A percentile compares a stretch with the other conserved stretches of the same genome.
phyloP scores from a whole-genome alignment of 1,139 yeast species.

The Geotrichum australiense region DNA sequence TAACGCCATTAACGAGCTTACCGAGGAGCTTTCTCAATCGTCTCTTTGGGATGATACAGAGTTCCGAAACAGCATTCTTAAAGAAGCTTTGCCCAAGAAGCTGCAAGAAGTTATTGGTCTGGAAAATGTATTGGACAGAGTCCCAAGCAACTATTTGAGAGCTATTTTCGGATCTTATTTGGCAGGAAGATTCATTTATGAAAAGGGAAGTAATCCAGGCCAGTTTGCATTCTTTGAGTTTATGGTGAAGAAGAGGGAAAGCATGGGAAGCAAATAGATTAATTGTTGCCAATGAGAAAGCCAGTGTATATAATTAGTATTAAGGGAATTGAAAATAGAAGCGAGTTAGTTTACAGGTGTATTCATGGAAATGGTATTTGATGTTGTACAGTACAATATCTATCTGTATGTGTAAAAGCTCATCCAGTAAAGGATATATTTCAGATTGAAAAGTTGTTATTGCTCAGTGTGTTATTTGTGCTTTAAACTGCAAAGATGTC shows the following conservation, averaged over 20 bases:
- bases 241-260: slow-evolving; percentile 36
- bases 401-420: too few relatives aligned
- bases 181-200: slow-evolving; percentile 84
- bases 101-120: slow-evolving; percentile 71
- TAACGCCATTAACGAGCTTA: slow-evolving; percentile 76
- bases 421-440: too few relatives aligned
- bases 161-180: slow-evolving; percentile 88
- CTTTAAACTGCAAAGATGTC: too few relatives aligned
- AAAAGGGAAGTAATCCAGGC: slow-evolving; percentile 73
- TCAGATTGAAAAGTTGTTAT: too few relatives aligned
- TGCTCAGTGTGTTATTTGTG: too few relatives aligned
- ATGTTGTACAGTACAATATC: too few relatives aligned
- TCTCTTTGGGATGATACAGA: slow-evolving; percentile 78
- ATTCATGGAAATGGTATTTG: too few relatives aligned
- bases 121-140: slow-evolving; percentile 61
- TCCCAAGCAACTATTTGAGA: slow-evolving; percentile 80
- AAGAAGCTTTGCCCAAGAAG: slow-evolving; percentile 70
- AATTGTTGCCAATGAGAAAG: too few relatives aligned
- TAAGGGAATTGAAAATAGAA: too few relatives aligned
- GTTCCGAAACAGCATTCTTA: slow-evolving; percentile 70
- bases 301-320: too few relatives aligned
- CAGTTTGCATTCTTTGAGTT: slow-evolving; percentile 80
- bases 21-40: slow-evolving; percentile 79
- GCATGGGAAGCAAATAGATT: background rate
- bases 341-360: too few relatives aligned